phyloP scores from a whole-genome alignment of 1,284 basidiomycete species.

The Inonotus obliquus region DNA sequence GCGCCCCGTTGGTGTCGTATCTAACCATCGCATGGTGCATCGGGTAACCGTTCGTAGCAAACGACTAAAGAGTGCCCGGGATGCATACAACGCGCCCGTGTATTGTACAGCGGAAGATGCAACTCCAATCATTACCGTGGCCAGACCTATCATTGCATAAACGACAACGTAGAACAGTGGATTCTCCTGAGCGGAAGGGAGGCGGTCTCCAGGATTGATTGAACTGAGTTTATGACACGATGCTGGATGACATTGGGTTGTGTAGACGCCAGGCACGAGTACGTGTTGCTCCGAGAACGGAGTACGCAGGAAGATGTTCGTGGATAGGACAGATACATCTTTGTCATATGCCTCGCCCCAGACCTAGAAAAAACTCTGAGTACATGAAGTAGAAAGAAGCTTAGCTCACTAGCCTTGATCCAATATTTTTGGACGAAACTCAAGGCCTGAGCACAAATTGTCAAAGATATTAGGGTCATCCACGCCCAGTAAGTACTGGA shows the following conservation, averaged over 20 bases:
- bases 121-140: constrained; percentile 42
- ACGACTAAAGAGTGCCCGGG: constrained; percentile 51
- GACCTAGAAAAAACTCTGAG: constrained; percentile 31
- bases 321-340: constrained; percentile 16
- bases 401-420: constrained; percentile 53
- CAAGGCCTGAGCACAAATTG: constrained; percentile 43
- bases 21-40: constrained; percentile 33
- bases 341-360: constrained; percentile 59
- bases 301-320: constrained; percentile 28
- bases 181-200: constrained; percentile 46
- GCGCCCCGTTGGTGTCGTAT: constrained; percentile 33
- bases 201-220: constrained; percentile 10
- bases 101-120: constrained; percentile 48
- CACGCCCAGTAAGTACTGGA: constrained; percentile 64
- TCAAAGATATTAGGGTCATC: constrained; percentile 44
- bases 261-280: background rate
- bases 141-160: constrained; percentile 52
- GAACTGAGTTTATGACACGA: constrained; percentile 1
- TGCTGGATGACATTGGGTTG: constrained; percentile 5
- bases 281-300: constrained; percentile 30
- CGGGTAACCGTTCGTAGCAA: constrained; percentile 54
- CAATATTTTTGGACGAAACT: constrained; percentile 62
- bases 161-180: constrained; percentile 63
- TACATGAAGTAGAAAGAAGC: background rate
- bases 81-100: constrained; percentile 58